These are phyloP conservation scores for Monosporascus sp. DNA, from an alignment of 2,329 filamentous ascomycete species.

Conservation along the genomic window DNA sequence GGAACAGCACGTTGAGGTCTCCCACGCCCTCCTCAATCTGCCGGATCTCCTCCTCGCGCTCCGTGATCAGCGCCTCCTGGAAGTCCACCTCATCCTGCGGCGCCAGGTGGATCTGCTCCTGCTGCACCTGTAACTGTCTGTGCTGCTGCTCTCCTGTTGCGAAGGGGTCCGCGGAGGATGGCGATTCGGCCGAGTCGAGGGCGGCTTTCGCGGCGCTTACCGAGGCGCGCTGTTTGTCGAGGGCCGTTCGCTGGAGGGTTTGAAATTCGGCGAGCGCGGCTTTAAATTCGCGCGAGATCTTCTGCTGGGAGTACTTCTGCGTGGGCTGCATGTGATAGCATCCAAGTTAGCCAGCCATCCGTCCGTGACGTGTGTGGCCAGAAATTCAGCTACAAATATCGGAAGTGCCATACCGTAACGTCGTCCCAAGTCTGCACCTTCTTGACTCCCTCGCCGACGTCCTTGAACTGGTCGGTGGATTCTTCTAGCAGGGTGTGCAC, in stretches of 20 bases:
- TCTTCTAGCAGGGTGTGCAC: constrained; percentile 85
- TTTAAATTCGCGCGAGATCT: constrained; percentile 90
- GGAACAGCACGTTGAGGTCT: constrained; percentile 93
- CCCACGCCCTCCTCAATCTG: constrained; percentile 96
- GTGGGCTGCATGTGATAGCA: constrained; percentile 58
- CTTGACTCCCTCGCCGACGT: constrained; percentile 90
- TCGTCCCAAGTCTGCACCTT: constrained; percentile 84
- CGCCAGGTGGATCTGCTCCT: constrained; percentile 76
- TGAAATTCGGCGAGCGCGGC: constrained; percentile 88
- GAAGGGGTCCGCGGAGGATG: constrained; percentile 21
- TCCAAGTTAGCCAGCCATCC: neutral
- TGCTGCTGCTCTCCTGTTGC: constrained; percentile 34
- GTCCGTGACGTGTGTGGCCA: neutral
- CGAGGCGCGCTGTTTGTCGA: constrained; percentile 89
- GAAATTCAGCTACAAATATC: neutral
- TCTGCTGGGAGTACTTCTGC: constrained; percentile 94
- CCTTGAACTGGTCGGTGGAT: constrained; percentile 79
- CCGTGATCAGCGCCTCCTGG: constrained; percentile 90
- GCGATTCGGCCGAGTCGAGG: constrained; percentile 55
- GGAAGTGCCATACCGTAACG: constrained; percentile 56
- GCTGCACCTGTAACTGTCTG: constrained; percentile 59
- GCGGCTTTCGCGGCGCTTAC: constrained; percentile 78
- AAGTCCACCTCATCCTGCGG: constrained; percentile 95
- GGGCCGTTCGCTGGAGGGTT: constrained; percentile 77
- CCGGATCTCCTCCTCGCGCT: constrained; percentile 93